phyloP scores from a whole-genome alignment of 805 yeast genomes.

The Myxozyma vanderwaltii region DNA sequence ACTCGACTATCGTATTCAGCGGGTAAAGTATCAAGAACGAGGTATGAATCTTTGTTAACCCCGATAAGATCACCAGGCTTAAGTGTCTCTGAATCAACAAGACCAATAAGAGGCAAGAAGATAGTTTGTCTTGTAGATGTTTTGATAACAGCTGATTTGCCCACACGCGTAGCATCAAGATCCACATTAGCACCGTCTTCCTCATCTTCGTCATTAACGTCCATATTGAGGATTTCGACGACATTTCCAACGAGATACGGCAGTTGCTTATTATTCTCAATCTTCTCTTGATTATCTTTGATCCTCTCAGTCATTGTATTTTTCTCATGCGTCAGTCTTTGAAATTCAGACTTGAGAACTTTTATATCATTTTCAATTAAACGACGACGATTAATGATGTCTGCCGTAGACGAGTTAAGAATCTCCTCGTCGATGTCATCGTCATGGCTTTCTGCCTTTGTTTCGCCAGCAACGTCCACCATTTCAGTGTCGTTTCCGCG shows the following conservation, averaged over 20 bases:
- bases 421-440: conserved; percentile 81
- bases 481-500: conserved; percentile 44
- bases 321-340: conserved; percentile 88
- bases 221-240: conserved; percentile 88
- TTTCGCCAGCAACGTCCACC: conserved; percentile 44
- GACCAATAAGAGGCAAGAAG: conserved; percentile 90
- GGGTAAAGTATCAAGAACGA: conserved; percentile 90
- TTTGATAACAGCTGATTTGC: conserved; percentile 97
- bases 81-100: conserved; percentile 86
- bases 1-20: conserved; percentile 97
- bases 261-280: conserved; percentile 89
- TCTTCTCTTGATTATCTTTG: conserved; percentile 94
- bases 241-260: conserved; percentile 97
- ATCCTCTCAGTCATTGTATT: conserved; percentile 89
- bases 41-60: conserved; percentile 93
- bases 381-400: conserved; percentile 80
- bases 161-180: conserved; percentile 83
- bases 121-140: conserved; percentile 98
- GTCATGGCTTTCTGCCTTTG: conserved; percentile 42
- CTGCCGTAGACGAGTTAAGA: conserved; percentile 72
- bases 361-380: conserved; percentile 92
- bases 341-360: conserved; percentile 88
- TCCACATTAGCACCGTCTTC: conserved; percentile 96
- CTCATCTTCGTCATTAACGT: conserved; percentile 70
- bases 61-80: conserved; percentile 98